Conservation (phyloP, 495 filamentous ascomycete genomes). For the Hamigera avellanea region DNA sequence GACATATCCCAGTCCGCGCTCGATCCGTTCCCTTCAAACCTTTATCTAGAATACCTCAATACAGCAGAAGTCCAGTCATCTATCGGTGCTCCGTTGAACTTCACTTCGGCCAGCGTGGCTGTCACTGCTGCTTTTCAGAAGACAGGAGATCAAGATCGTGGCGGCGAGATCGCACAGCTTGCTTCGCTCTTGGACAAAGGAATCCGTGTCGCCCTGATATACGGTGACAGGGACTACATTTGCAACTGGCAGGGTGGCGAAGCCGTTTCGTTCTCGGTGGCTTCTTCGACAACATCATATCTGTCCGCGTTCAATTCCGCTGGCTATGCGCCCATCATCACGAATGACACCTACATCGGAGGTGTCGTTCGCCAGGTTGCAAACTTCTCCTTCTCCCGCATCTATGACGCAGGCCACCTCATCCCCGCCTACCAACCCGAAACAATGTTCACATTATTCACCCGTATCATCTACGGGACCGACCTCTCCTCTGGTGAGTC, state of each 20-base stretch:
- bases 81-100: constrained; percentile 57
- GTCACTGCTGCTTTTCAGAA: constrained; percentile 44
- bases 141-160: constrained; percentile 37
- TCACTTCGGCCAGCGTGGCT: constrained; percentile 37
- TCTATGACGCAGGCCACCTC: constrained; percentile 38
- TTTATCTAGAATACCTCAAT: constrained; percentile 50
- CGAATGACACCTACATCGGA: constrained; percentile 16
- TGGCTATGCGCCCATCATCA: constrained; percentile 34
- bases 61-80: constrained; percentile 45
- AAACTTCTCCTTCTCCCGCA: constrained; percentile 38
- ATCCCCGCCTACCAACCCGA: constrained; percentile 34
- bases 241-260: constrained; percentile 41
- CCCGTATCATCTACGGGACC: too few relatives aligned
- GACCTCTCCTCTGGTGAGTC: too few relatives aligned
- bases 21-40: constrained; percentile 51
- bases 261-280: constrained; percentile 24
- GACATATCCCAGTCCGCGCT: constrained; percentile 33
- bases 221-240: constrained; percentile 49
- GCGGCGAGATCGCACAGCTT: constrained; percentile 41
- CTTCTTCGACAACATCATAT: constrained; percentile 17
- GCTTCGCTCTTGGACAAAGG: constrained; percentile 37
- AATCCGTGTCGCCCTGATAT: constrained; percentile 56
- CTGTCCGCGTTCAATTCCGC: constrained; percentile 27
- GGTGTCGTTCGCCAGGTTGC: constrained; percentile 37
- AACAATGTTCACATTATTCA: too few relatives aligned